Evolutionary conservation across 169 alveolate genomes (phyloP).

Genomic region (Sarcocystis neurona): DNA sequence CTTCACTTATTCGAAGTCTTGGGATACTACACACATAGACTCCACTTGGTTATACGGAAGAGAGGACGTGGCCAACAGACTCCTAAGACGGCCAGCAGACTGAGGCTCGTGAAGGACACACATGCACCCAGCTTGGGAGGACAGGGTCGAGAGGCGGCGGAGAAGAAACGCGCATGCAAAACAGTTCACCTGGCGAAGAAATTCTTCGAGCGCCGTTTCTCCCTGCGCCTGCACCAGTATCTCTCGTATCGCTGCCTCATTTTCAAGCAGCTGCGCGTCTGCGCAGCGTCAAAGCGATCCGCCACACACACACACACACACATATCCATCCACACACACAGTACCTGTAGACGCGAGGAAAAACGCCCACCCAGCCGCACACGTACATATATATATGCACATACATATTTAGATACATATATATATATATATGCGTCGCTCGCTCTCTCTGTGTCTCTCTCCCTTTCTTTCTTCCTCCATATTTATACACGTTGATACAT

Average conservation of each 20-base stretch:
- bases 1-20: too few species aligned
- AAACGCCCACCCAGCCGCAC: not conserved
- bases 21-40: too few species aligned
- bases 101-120: too few species aligned
- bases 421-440: not conserved
- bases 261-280: slow-evolving; percentile 70
- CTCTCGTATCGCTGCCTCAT: slow-evolving; percentile 81
- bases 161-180: too few species aligned
- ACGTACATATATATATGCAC: not conserved
- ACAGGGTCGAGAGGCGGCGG: too few species aligned
- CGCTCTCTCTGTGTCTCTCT: not conserved
- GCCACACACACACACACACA: not conserved
- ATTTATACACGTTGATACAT: not conserved
- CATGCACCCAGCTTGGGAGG: too few species aligned
- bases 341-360: not conserved
- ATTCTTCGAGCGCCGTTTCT: slow-evolving; percentile 94
- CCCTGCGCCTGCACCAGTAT: slow-evolving; percentile 95
- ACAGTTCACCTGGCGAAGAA: slow-evolving; percentile 74
- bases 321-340: not conserved
- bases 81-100: too few species aligned
- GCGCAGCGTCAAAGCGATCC: not conserved
- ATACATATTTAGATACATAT: not conserved
- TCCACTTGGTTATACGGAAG: too few species aligned
- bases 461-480: not conserved
- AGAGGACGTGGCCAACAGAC: too few species aligned